Percentiles rank a stretch among this genome's conserved stretches.
phyloP scores from a whole-genome alignment of 305 asterid species.

The Fraxinus platypoda region DNA sequence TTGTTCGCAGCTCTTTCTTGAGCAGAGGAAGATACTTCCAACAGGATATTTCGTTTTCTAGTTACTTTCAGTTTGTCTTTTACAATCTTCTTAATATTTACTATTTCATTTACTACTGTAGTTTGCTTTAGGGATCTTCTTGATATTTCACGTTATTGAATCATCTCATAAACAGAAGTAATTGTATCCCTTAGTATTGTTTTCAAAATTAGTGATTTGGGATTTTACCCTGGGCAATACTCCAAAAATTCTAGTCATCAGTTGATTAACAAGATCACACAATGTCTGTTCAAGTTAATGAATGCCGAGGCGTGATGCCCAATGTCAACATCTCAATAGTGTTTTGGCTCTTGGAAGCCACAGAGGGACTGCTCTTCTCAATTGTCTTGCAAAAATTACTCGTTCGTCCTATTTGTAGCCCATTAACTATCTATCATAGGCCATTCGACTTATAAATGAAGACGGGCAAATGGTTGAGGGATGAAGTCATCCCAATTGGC shows the following conservation, averaged over 20 bases:
- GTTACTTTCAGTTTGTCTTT: not conserved
- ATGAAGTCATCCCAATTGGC: not conserved
- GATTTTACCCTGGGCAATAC: not conserved
- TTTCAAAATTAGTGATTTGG: not conserved
- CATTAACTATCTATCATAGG: not conserved
- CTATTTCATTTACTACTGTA: not conserved
- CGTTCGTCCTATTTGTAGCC: not conserved
- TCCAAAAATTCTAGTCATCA: not conserved
- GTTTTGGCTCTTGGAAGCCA: not conserved
- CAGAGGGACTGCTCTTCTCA: not conserved
- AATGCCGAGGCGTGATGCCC: not conserved
- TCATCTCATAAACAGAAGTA: not conserved
- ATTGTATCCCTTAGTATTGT: not conserved
- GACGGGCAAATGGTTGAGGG: not conserved
- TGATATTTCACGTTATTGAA: not conserved
- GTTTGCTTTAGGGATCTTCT: not conserved
- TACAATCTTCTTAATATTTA: not conserved
- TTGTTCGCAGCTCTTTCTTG: not conserved
- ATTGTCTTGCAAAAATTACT: not conserved
- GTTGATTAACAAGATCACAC: not conserved
- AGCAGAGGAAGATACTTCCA: not conserved
- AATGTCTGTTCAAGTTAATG: not conserved
- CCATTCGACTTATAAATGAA: not conserved
- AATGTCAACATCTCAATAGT: not conserved
- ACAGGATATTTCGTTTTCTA: not conserved